Conservation (phyloP, 257 asterid genomes). For the Echites panduratus region DNA sequence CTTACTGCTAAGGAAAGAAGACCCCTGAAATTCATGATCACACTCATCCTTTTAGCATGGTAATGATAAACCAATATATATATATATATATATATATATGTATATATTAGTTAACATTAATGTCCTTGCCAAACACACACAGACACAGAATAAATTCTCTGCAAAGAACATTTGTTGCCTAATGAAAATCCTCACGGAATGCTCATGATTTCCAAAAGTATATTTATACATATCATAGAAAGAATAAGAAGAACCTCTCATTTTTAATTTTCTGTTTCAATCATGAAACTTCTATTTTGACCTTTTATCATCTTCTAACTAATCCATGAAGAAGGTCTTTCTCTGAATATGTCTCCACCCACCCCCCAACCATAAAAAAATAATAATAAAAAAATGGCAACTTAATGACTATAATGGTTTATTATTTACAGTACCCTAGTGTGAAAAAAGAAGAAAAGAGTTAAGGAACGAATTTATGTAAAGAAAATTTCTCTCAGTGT, state of each 20-base stretch:
- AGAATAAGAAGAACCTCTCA: too few species aligned
- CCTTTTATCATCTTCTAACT: not conserved
- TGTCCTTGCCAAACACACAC: not conserved
- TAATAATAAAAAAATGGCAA: not conserved
- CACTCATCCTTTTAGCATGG: not conserved
- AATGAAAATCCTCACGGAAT: not conserved
- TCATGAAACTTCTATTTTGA: not conserved
- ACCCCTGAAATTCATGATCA: not conserved
- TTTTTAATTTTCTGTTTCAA: too few species aligned
- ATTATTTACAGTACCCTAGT: not conserved
- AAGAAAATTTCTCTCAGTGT: not conserved
- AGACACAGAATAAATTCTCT: not conserved
- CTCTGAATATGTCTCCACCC: not conserved
- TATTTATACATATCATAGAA: too few species aligned
- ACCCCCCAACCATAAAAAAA: too few species aligned
- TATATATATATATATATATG: too few species aligned
- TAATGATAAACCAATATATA: not conserved
- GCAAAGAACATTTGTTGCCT: not conserved
- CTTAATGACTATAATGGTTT: not conserved
- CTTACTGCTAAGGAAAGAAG: too few species aligned
- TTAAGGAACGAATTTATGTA: not conserved
- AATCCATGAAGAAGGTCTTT: not conserved
- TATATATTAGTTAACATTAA: not conserved
- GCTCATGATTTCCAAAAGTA: not conserved
- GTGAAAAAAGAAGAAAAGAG: not conserved